A percentile compares a stretch with the other conserved stretches of the same genome.
phyloP scores from a whole-genome alignment of 345 rosid genomes.

The Leavenworthia alabamica region DNA sequence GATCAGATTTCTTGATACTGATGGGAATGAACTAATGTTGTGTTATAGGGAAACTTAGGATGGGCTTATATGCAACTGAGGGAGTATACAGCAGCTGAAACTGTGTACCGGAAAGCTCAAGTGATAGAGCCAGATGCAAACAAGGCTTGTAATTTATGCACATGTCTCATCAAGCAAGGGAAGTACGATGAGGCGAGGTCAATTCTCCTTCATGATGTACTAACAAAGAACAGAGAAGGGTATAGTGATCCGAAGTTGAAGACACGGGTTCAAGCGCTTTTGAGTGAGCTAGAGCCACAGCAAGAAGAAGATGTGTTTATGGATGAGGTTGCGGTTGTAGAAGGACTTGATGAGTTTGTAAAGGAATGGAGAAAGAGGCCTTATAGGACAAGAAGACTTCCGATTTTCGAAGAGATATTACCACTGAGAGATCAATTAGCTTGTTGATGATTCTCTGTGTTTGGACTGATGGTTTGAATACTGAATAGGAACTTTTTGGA shows the following conservation, averaged over 20 bases:
- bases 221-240: conserved; percentile 38
- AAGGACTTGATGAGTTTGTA: conserved; percentile 61
- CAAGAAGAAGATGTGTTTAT: conserved; percentile 1
- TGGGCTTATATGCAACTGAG: conserved; percentile 93
- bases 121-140: conserved; percentile 76
- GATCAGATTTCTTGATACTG: neutral
- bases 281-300: conserved; percentile 35
- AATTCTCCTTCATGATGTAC: conserved; percentile 38
- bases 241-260: conserved; percentile 47
- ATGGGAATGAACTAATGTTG: conserved; percentile 3
- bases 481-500: neutral
- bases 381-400: conserved; percentile 64
- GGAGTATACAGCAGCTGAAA: conserved; percentile 66
- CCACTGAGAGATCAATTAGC: conserved; percentile 73
- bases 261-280: conserved; percentile 44
- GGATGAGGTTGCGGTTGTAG: conserved; percentile 42
- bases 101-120: conserved; percentile 67
- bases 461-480: conserved; percentile 5
- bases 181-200: conserved; percentile 43
- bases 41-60: conserved; percentile 75
- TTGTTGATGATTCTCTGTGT: conserved; percentile 41
- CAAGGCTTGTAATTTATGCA: conserved; percentile 78
- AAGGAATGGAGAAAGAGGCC: conserved; percentile 56
- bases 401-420: conserved; percentile 83
- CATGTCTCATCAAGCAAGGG: conserved; percentile 67